Evolutionary conservation across 371 early-diverging fungal species (phyloP), one percentile per base, ranked within the genome.

Genomic region (Rhizopus arrhizus): DNA sequence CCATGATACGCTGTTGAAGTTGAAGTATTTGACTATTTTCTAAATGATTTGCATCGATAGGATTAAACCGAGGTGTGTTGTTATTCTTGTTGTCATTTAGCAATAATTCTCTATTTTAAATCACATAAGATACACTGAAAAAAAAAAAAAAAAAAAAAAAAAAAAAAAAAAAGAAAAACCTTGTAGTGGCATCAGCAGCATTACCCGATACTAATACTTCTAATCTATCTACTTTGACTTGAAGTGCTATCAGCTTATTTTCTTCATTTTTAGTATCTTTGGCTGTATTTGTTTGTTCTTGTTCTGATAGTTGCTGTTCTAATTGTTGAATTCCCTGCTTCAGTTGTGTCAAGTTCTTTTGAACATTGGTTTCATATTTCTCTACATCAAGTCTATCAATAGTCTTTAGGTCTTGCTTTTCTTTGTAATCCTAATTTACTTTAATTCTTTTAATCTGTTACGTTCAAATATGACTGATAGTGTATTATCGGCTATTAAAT

Each of bases 1-100:
- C 85, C 59, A 92, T 86, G 33, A 91, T 83, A n/a, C 89, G 80
- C 51, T 85, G 81, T 51, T 92, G 92, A 3, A 92, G 68, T 59
- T 89, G 91, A 3, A 92, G 65, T 47, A 89, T 75, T 58, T 89
- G 89, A 22, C 78, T 76, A 56, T 82, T 80, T 36, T 84, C 83
- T 33, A 87, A 52, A 41, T 80, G 77, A 34, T 72, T 80, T 15
- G 73, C 66, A 45, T 82, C 79, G 41, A 68, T 56, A 8, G 64
- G 34, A 22, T 74, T 69, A 56, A 84, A 86, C 29, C 81, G 66
- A 48, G 48, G 36, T 74, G 41, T 50, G 68, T 51, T 53, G 65
- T 54, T 64, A 53, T 74, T 72, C 22, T 22, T 22, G 22, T 22
- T 22, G 22, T 22, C n/a, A 4, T 75, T 71, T 15, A 81, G 45